Evolutionary conservation across 768 basidiomycete species (phyloP), one percentile per base, ranked within the genome.

Genomic region (Lactifluus hygrophoroides): DNA sequence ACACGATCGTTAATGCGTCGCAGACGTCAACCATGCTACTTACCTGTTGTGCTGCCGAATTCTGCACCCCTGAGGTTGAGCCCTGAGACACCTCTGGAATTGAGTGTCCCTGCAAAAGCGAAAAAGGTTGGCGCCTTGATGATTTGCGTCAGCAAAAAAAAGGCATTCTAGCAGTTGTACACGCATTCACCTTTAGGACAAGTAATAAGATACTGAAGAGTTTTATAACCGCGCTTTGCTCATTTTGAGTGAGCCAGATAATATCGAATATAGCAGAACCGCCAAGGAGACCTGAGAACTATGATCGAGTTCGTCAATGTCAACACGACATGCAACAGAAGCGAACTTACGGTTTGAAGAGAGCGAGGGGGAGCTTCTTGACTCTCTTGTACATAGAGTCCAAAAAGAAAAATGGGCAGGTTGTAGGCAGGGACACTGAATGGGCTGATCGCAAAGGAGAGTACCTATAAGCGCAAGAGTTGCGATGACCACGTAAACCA

Each of bases 341-440:
- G 14, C 4, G 19, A 27, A n/a, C 78, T 61, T 65, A 88, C 90
- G 48, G 76, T 74, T 66, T 83, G 84, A 65, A 88, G 69, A 5
- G 87, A 84, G 61, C 84, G 81, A 6, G 49, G 43, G 5, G 75
- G 64, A 0, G 81, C 81, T 49, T 90, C 88, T 9, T 74, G 72
- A 56, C 76, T 81, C 66, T 92, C 90, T 65, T 87, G 84, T 0
- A 78, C 83, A 69, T 89, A 84, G 1, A 74, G 72, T 0, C 90
- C 90, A 61, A 90, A 91, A 25, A 93, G 76, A 62, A 90, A 86
- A 52, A 93, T 75, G n/a, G 90, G 83, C 21, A 93, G 74, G 67
- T 93, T 93, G 70, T 93, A 93, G 1, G 76, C 67, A 2, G 89
- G 86, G 0, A 81, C 72, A 0, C 73, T 63, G 67, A 82, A 86